Evolutionary conservation across 2,329 filamentous ascomycete species (phyloP).

Genomic region (Clarireedia paspali): DNA sequence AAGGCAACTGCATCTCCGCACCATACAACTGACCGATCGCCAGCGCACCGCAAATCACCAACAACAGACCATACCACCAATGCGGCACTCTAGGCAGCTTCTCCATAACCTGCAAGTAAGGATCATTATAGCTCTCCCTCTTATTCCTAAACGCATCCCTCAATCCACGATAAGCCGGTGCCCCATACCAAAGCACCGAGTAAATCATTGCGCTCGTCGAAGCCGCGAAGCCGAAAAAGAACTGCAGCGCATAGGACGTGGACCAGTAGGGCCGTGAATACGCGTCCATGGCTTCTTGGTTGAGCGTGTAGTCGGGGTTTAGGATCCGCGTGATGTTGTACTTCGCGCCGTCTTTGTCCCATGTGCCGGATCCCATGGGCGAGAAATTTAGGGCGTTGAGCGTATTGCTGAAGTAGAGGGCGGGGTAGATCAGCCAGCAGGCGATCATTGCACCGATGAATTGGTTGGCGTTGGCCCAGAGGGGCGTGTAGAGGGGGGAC

Average conservation of each 20-base stretch:
- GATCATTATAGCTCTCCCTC: constrained; percentile 27
- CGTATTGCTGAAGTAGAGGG: constrained; percentile 36
- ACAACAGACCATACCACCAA: constrained; percentile 50
- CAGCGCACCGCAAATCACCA: constrained; percentile 38
- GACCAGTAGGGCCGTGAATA: constrained; percentile 26
- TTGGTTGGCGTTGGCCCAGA: constrained; percentile 28
- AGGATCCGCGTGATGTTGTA: constrained; percentile 62
- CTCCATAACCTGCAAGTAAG: constrained; percentile 36
- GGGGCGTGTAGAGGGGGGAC: constrained; percentile 23
- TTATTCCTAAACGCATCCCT: neutral
- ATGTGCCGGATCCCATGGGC: constrained; percentile 38
- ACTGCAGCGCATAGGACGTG: constrained; percentile 33
- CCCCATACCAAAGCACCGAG: constrained; percentile 33
- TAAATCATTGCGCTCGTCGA: constrained; percentile 39
- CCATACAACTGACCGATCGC: constrained; percentile 35
- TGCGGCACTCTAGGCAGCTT: constrained; percentile 45
- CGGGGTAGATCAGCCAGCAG: constrained; percentile 30
- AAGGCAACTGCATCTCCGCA: constrained; percentile 45
- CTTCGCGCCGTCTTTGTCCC: constrained; percentile 54
- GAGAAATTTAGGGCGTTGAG: constrained; percentile 35
- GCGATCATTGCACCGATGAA: constrained; percentile 27
- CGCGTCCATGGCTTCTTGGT: constrained; percentile 19
- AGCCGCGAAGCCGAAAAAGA: constrained; percentile 36
- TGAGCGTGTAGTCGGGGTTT: constrained; percentile 32
- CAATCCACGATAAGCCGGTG: constrained; percentile 33